Conservation (phyloP, 495 filamentous ascomycete genomes). For the Rhypophila decipiens region DNA sequence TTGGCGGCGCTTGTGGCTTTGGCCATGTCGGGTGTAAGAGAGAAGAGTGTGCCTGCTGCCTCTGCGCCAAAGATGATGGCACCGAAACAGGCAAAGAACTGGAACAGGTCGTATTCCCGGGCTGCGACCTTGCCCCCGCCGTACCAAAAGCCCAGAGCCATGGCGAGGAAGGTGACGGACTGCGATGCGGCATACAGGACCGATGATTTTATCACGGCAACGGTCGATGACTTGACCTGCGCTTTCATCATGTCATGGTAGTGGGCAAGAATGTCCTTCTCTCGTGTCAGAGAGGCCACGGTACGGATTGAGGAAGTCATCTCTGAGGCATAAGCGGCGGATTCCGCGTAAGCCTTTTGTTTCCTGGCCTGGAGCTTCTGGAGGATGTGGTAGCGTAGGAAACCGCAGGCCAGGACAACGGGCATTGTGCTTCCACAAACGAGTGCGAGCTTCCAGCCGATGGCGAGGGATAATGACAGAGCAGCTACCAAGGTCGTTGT, state of each 20-base stretch:
- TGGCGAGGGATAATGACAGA: constrained; percentile 55
- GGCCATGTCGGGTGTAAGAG: constrained; percentile 33
- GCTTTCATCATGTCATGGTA: constrained; percentile 43
- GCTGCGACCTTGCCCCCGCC: constrained; percentile 70
- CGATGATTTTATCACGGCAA: constrained; percentile 28
- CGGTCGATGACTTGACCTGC: constrained; percentile 22
- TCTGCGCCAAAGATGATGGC: constrained; percentile 33
- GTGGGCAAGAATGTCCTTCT: constrained; percentile 60
- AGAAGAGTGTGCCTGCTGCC: constrained; percentile 33
- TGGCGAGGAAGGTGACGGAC: constrained; percentile 69
- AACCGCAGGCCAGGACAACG: constrained; percentile 74
- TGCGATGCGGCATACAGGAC: constrained; percentile 73
- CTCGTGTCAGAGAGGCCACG: constrained; percentile 62
- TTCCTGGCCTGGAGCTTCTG: constrained; percentile 64
- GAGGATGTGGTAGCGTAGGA: constrained; percentile 68
- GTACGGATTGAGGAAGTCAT: constrained; percentile 85
- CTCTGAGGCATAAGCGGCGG: constrained; percentile 80
- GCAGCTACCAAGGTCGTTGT: constrained; percentile 64
- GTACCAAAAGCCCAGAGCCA: constrained; percentile 77
- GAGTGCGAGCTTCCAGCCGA: constrained; percentile 88
- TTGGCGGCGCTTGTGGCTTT: constrained; percentile 28
- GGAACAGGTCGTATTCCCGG: constrained; percentile 62
- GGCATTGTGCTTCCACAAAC: constrained; percentile 80
- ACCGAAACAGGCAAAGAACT: constrained; percentile 80
- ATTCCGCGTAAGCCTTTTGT: constrained; percentile 66